Conservation (phyloP, 495 filamentous ascomycete genomes). For the Immersiella caudata region DNA sequence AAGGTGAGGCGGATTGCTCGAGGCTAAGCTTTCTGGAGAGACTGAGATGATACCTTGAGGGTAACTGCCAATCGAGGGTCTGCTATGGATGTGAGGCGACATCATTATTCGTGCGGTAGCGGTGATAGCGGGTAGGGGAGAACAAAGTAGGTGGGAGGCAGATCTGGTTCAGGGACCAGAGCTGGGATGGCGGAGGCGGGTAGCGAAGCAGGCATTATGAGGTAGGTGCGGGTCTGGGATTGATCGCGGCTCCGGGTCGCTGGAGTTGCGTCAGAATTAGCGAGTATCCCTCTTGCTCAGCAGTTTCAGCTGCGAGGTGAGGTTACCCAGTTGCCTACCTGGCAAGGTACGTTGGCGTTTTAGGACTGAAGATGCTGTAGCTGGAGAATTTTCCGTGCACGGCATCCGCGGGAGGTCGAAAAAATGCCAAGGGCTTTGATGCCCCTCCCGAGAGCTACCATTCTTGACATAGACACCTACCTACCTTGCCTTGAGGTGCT, state of each 20-base stretch:
- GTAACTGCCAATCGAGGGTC: slow-evolving; percentile 20
- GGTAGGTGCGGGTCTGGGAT: background rate
- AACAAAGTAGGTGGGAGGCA: background rate
- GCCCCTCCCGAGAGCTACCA: too few relatives aligned
- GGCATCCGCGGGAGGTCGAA: too few relatives aligned
- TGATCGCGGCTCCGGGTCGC: background rate
- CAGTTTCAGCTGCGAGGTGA: too few relatives aligned
- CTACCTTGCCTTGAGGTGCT: background rate
- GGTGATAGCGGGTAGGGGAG: background rate
- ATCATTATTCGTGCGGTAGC: slow-evolving; percentile 12
- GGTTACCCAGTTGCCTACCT: too few relatives aligned
- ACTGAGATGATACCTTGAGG: background rate
- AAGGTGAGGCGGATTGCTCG: background rate
- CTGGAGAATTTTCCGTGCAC: too few relatives aligned
- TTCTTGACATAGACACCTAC: too few relatives aligned
- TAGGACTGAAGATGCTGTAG: too few relatives aligned
- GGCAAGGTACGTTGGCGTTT: too few relatives aligned
- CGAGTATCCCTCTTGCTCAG: background rate
- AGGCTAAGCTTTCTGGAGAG: background rate
- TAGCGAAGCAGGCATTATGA: background rate
- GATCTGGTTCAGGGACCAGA: background rate
- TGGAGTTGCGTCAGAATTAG: background rate
- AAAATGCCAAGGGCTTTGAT: too few relatives aligned
- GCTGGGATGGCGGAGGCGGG: background rate
- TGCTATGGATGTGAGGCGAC: slow-evolving; percentile 14